Conservation (phyloP, 306 rosid genomes). For the Lathyrus oleraceus region DNA sequence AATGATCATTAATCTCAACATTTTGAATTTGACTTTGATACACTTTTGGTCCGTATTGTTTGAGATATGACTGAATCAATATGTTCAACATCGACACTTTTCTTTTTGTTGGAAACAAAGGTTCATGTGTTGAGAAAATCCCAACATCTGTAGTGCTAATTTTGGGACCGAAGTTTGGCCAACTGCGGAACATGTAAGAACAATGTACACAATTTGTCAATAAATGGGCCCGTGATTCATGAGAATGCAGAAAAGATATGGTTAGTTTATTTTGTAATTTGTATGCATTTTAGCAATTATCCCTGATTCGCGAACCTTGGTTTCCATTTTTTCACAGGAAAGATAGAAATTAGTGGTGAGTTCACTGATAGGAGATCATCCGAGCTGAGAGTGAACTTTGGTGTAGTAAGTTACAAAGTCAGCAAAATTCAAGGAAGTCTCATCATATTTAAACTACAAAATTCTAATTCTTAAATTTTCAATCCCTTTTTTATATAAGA, state of each 20-base stretch:
- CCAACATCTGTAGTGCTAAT: too few relatives aligned
- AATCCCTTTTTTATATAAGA: slow-evolving; percentile 6
- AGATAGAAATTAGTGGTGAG: slow-evolving; percentile 51
- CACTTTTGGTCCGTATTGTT: too few relatives aligned
- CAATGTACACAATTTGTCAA: slow-evolving; percentile 89
- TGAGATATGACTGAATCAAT: too few relatives aligned
- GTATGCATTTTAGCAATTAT: slow-evolving; percentile 15
- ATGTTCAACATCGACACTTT: too few relatives aligned
- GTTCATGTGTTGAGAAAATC: too few relatives aligned
- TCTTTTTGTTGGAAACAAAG: too few relatives aligned
- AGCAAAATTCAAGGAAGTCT: slow-evolving; percentile 86
- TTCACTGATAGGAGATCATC: slow-evolving; percentile 84
- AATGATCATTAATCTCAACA: too few relatives aligned
- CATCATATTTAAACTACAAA: slow-evolving; percentile 15
- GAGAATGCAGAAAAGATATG: slow-evolving; percentile 82
- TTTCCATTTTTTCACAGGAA: slow-evolving; percentile 50
- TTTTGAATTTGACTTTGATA: too few relatives aligned
- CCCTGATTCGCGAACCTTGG: background rate
- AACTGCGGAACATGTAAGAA: slow-evolving; percentile 89
- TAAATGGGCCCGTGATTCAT: slow-evolving; percentile 77
- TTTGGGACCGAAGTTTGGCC: slow-evolving; percentile 87
- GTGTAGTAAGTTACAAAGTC: slow-evolving; percentile 73
- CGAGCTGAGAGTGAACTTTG: slow-evolving; percentile 92
- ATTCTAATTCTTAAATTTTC: slow-evolving; percentile 21
- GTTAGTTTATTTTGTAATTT: slow-evolving; percentile 58